Percentiles rank a stretch among this genome's conserved stretches.
Evolutionary conservation across 2,329 filamentous ascomycete species (phyloP).

Genomic region (Pyricularia grisea): DNA sequence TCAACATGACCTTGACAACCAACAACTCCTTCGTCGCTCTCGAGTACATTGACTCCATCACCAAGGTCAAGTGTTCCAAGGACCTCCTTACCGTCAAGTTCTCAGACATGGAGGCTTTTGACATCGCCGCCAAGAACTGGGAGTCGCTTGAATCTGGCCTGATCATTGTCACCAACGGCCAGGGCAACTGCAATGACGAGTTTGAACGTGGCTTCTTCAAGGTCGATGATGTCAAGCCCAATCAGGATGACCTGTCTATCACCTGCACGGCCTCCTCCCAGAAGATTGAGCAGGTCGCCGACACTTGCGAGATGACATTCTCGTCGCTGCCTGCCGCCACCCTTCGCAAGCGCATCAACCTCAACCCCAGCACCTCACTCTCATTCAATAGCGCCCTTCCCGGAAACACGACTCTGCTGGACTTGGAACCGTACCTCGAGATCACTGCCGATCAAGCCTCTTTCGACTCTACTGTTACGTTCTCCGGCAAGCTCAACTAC

Average conservation of each 20-base stretch:
- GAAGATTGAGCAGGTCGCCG: background rate
- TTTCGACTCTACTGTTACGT: conserved; percentile 25
- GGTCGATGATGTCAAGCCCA: conserved; percentile 17
- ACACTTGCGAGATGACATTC: conserved; percentile 8
- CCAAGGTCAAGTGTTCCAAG: conserved; percentile 19
- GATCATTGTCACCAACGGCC: conserved; percentile 31
- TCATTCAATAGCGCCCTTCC: conserved; percentile 22
- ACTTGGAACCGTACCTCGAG: conserved; percentile 18
- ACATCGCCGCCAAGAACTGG: conserved; percentile 15
- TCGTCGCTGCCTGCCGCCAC: conserved; percentile 1
- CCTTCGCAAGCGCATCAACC: background rate
- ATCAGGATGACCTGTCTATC: conserved; percentile 18
- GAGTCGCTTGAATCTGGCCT: conserved; percentile 11
- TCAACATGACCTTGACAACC: conserved; percentile 17
- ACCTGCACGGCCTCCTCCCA: conserved; percentile 14
- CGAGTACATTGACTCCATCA: conserved; percentile 19
- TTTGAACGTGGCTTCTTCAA: conserved; percentile 30
- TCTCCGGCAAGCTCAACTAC: conserved; percentile 31
- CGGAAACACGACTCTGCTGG: conserved; percentile 11
- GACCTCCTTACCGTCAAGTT: conserved; percentile 18
- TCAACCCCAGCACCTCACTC: conserved; percentile 15
- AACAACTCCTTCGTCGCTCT: conserved; percentile 20
- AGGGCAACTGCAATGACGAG: conserved; percentile 27
- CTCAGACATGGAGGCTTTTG: conserved; percentile 15
- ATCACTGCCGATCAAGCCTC: conserved; percentile 23